Evolutionary conservation across 2,329 filamentous ascomycete genomes (phyloP), one percentile per base, ranked within the genome.

Genomic region (Trichoderma sp.): DNA sequence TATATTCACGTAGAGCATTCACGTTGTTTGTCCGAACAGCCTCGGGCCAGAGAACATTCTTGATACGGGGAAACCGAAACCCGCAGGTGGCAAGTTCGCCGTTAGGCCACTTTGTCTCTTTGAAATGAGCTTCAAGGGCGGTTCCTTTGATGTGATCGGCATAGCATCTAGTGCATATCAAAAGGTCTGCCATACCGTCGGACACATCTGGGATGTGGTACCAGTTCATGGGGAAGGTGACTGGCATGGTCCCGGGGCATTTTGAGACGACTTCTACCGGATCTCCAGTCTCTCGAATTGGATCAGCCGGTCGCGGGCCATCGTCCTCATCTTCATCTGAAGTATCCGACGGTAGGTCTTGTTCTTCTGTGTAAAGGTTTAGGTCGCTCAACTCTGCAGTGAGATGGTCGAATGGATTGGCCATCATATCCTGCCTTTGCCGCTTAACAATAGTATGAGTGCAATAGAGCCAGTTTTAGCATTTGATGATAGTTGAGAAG

Each of bases 131-230:
- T 34, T 74, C 72, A 3, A 82, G 74, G 0, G 37, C 45, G 0
- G 78, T 80, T 0, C 64, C 39, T 22, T 74, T 69, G 13, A 83
- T 76, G 68, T 80, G 67, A 25, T 80, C 78, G 9, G 76, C 74
- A 32, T 81, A 78, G 69, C 81, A 84, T 25, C 76, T 72, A 2
- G 79, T 80, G 69, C 81, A 84, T 34, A 83, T 73, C 3, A 77
- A 67, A 39, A 77, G 80, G 1, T 73, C 70, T 59, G 52, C 34
- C 19, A 52, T 48, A 17, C 57, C 61, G 4, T 67, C 54, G 0
- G 75, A 73, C 2, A 71, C 48, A 4, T 73, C 71, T 4, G 69
- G 64, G 1, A 75, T 61, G 1, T 71, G 72, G 52, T 79, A 77
- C 76, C 78, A 80, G 17, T 72, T 73, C 0, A 76, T 69, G 0